Percentiles rank a stretch among this genome's conserved stretches.
Conservation (phyloP, 2,329 filamentous ascomycete genomes). For the Pyrenochaeta sp. region DNA sequence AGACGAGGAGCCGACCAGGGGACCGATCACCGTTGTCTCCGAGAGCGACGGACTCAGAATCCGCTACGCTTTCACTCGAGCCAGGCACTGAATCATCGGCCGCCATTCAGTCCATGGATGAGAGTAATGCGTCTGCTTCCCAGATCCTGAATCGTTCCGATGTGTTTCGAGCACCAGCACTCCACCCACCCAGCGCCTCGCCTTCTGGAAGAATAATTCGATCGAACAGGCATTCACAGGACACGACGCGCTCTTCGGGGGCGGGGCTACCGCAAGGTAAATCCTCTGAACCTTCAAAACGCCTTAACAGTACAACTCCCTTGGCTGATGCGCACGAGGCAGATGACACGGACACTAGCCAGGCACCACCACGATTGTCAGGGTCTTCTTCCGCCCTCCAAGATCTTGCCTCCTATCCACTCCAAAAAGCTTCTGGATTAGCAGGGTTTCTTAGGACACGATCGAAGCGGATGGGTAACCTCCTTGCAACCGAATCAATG, state of each 20-base stretch:
- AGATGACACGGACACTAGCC: constrained; percentile 38
- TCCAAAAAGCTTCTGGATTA: constrained; percentile 83
- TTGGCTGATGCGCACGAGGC: constrained; percentile 25
- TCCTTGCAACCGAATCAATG: constrained; percentile 91
- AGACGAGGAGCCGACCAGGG: constrained; percentile 58
- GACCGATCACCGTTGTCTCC: constrained; percentile 60
- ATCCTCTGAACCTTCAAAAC: constrained; percentile 18
- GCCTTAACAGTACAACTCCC: constrained; percentile 15
- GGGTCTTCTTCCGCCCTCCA: constrained; percentile 63
- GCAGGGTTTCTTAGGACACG: constrained; percentile 83
- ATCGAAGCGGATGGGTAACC: constrained; percentile 80
- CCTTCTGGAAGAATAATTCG: constrained; percentile 33
- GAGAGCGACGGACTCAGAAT: constrained; percentile 72
- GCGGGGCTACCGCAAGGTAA: constrained; percentile 25
- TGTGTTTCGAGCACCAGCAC: constrained; percentile 83
- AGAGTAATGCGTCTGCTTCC: constrained; percentile 82
- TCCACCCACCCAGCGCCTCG: constrained; percentile 48
- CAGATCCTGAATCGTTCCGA: constrained; percentile 89
- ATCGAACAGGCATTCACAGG: constrained; percentile 43
- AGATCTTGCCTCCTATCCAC: constrained; percentile 75
- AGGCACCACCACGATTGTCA: constrained; percentile 42
- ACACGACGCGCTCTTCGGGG: constrained; percentile 47
- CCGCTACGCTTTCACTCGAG: constrained; percentile 76
- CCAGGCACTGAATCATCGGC: constrained; percentile 78
- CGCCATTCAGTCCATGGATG: constrained; percentile 69